Base-by-base conservation (phyloP, 805 yeast species). In the Spathaspora boniae region DNA sequence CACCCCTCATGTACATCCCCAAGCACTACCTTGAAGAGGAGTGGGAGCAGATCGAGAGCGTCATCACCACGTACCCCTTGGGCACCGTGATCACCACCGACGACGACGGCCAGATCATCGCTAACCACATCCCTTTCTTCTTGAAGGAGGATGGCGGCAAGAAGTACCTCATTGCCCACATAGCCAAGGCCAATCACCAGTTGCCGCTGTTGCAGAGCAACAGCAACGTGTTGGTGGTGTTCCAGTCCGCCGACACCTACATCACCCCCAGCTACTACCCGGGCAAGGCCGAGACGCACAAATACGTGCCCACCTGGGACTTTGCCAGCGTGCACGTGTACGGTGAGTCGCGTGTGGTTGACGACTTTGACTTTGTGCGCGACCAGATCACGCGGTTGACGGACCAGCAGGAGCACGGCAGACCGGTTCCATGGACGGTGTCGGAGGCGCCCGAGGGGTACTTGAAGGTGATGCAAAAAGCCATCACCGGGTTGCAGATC, bases 261-360 rank as follows among this genome's bases (percentile, higher is more conserved):
- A 70, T 80, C 16, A 55, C 78, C 16, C 84, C 86, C 2, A 53
- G 68, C 11, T 80, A 78, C 70, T 80, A 80, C 47, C 72, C 76
- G 6, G 62, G 68, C 15, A 79, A 80, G 56, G 56, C 66, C 31
- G 65, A 64, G 31, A 74, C 80, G 21, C 80, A 76, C 42, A 79
- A 77, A 48, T 68, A 65, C 27, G 86, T 79, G n/a, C 84, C 86
- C 12, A 80, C 86, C 1, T 80, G 85, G 85, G 80, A 76, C 51
- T 79, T 71, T 54, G 76, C 74, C 2, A 56, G 74, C 4, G 78
- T 73, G 21, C 84, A 80, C 47, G 60, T 72, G 28, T 60, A 71
- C 38, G 86, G 86, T 3, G 67, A 53, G 19, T 68, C 80, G 7
- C 59, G 41, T 17, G 50, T 74, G 11, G 52, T 65, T 15, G 76